These are phyloP conservation scores for Coffea canephora DNA, from an alignment of 257 asterid species.

Conservation along the genomic window DNA sequence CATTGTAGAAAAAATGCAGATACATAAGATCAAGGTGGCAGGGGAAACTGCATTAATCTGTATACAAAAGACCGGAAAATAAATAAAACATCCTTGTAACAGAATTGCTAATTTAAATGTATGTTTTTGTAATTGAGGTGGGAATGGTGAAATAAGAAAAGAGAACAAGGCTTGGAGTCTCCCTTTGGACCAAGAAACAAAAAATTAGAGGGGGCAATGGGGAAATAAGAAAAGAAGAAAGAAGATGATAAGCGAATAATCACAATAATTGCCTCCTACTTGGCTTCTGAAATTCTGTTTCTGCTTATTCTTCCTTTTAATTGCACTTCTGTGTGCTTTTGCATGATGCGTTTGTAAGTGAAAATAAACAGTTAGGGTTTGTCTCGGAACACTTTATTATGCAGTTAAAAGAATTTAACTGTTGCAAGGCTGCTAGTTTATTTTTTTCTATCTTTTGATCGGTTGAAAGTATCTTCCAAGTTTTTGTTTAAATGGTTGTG, in stretches of 20 bases:
- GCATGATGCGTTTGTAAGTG: not conserved
- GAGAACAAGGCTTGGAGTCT: too few species aligned
- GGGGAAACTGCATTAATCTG: not conserved
- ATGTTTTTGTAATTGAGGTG: not conserved
- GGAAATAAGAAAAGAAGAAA: not conserved
- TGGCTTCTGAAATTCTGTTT: not conserved
- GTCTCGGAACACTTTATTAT: not conserved
- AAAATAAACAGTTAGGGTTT: not conserved
- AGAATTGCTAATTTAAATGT: not conserved
- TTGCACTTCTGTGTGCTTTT: not conserved
- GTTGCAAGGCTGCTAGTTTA: not conserved
- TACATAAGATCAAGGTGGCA: not conserved
- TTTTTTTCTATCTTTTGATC: not conserved
- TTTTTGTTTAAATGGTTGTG: too few species aligned
- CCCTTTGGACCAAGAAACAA: too few species aligned
- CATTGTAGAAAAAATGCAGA: not conserved
- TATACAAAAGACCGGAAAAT: not conserved
- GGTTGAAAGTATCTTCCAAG: not conserved
- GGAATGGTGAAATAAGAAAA: not conserved
- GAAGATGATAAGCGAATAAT: not conserved
- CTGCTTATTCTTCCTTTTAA: not conserved
- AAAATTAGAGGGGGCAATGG: too few species aligned
- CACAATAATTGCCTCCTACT: not conserved
- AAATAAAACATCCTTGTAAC: not conserved
- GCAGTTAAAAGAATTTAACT: not conserved